Evolutionary conservation across 139 green algal species (phyloP).

Genomic region (Tetraselmis chui): DNA sequence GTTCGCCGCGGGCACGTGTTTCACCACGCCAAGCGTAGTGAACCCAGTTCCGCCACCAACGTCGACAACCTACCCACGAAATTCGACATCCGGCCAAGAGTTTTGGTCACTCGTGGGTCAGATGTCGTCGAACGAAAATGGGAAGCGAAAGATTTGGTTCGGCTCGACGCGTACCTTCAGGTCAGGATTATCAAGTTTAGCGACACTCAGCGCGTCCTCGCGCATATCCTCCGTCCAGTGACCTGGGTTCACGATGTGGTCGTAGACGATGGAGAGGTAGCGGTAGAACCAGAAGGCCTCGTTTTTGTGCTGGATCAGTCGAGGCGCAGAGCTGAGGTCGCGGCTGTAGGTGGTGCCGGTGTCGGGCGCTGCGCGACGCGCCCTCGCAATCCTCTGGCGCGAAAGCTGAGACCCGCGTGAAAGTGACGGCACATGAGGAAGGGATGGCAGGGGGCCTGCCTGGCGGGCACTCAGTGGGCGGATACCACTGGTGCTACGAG

Average conservation of each 20-base stretch:
- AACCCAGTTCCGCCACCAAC: conserved; percentile 92
- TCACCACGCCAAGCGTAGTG: conserved; percentile 82
- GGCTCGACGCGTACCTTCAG: conserved; percentile 48
- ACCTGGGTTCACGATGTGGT: conserved; percentile 69
- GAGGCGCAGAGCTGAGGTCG: conserved; percentile 16
- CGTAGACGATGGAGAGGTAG: conserved; percentile 83
- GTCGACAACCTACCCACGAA: conserved; percentile 72
- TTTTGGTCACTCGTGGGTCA: no score
- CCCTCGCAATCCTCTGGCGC: no score
- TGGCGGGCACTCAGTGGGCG: no score
- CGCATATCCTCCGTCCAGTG: conserved; percentile 95
- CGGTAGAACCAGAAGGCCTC: conserved; percentile 82
- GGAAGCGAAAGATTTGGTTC: no score
- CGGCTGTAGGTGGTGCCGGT: neutral
- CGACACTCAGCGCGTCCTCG: conserved; percentile 70
- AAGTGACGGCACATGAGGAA: no score
- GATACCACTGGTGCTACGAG: no score
- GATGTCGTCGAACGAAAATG: no score
- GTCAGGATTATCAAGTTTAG: conserved; percentile 62
- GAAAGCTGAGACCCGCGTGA: no score
- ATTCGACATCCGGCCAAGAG: no score
- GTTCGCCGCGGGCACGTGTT: conserved; percentile 60
- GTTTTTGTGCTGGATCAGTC: conserved; percentile 88
- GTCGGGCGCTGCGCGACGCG: neutral
- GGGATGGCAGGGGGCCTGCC: no score